These are phyloP conservation scores for Priceomyces carsonii DNA, from an alignment of 805 yeast genomes.

Conservation along the genomic window DNA sequence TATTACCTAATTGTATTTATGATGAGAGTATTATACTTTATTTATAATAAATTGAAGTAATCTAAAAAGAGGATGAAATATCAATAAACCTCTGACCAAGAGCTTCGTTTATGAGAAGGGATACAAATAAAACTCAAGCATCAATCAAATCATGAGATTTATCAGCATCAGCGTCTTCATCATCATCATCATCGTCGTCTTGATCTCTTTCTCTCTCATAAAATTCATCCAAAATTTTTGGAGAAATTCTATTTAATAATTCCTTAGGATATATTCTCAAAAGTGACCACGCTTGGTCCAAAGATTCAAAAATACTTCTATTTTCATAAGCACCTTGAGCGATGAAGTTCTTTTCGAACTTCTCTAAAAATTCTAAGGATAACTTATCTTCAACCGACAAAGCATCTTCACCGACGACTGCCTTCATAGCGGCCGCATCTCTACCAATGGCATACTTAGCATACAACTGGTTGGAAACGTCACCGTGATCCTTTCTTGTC, in stretches of 20 bases:
- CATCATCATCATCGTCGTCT: conserved; percentile 54
- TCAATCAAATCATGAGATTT: conserved; percentile 45
- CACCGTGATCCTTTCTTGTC: conserved; percentile 99
- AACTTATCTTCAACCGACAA: conserved; percentile 95
- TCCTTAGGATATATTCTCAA: conserved; percentile 99
- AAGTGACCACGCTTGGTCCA: conserved; percentile 97
- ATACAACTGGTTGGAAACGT: conserved; percentile 96
- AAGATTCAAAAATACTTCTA: conserved; percentile 90
- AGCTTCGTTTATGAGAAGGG: no score
- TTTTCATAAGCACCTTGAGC: conserved; percentile 96
- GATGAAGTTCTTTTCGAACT: conserved; percentile 94
- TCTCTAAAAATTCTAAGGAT: conserved; percentile 95
- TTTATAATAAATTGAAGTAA: no score
- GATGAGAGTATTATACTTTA: no score
- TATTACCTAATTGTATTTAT: no score
- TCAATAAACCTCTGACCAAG: no score
- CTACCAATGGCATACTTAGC: conserved; percentile 99
- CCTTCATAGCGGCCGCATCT: conserved; percentile 99
- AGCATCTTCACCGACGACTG: conserved; percentile 99
- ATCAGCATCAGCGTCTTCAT: conserved; percentile 42
- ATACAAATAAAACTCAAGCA: no score
- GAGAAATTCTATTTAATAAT: conserved; percentile 96
- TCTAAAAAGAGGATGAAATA: no score
- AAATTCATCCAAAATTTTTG: conserved; percentile 93
- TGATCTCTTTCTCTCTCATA: conserved; percentile 84